Percentiles rank a stretch among this genome's conserved stretches.
Conservation (phyloP, 2,329 filamentous ascomycete genomes). For the Colletotrichum liaoningense region DNA sequence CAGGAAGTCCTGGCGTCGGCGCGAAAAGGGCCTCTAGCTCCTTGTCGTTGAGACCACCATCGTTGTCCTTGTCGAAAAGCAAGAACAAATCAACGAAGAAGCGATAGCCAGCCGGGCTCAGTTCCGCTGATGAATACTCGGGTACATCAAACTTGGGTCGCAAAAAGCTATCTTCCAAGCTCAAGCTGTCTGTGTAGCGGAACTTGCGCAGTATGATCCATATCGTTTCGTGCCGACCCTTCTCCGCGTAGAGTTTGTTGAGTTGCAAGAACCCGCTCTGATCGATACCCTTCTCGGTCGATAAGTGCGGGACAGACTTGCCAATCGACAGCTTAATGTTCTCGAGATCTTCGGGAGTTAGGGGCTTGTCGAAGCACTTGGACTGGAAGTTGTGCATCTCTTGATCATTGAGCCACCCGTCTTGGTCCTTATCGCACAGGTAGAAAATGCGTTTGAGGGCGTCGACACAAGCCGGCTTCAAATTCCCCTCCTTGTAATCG, state of each 20-base stretch:
- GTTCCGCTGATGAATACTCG: conserved; percentile 89
- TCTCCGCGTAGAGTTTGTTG: conserved; percentile 97
- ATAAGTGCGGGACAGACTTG: conserved; percentile 72
- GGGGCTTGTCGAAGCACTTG: conserved; percentile 90
- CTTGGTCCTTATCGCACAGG: conserved; percentile 94
- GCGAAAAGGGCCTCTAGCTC: conserved; percentile 91
- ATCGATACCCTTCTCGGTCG: conserved; percentile 79
- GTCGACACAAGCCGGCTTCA: conserved; percentile 90
- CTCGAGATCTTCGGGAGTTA: conserved; percentile 83
- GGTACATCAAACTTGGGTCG: conserved; percentile 96
- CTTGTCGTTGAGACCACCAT: conserved; percentile 88
- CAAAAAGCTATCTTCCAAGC: conserved; percentile 89
- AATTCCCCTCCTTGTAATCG: conserved; percentile 89
- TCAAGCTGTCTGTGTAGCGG: conserved; percentile 95
- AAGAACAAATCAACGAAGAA: conserved; percentile 98
- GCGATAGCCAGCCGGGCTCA: conserved; percentile 93
- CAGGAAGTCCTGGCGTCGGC: conserved; percentile 88
- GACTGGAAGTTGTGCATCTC: conserved; percentile 93
- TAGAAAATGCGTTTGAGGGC: conserved; percentile 94
- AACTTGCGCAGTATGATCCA: conserved; percentile 97
- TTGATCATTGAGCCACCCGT: conserved; percentile 88
- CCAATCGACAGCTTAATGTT: conserved; percentile 92
- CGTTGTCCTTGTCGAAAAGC: conserved; percentile 96
- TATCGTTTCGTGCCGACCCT: conserved; percentile 96
- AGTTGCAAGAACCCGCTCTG: conserved; percentile 86